Conservation (phyloP, 257 asterid species). For the Lavandula angustifolia region DNA sequence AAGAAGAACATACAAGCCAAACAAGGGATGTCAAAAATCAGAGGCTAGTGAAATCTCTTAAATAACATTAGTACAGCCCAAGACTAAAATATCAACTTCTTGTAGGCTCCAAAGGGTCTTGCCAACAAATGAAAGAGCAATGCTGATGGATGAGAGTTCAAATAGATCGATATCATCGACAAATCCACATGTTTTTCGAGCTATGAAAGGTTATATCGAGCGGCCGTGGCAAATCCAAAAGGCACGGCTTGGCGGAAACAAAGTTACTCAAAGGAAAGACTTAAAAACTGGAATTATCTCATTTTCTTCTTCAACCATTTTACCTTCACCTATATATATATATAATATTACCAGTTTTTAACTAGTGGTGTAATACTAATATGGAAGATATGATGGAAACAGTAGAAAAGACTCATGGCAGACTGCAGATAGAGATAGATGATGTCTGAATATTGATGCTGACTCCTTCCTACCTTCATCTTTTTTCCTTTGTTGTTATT, state of each 20-base stretch:
- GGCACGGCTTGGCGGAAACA: slow-evolving; percentile 37
- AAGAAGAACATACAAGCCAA: not conserved
- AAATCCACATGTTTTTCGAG: slow-evolving; percentile 56
- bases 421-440: too few species aligned
- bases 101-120: slow-evolving; percentile 29
- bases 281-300: slow-evolving; percentile 3
- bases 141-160: too few species aligned
- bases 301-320: too few species aligned
- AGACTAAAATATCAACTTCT: slow-evolving; percentile 34
- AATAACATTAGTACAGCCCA: too few species aligned
- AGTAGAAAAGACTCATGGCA: not conserved
- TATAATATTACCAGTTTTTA: too few species aligned
- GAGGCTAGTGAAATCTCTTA: not conserved
- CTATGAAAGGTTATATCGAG: slow-evolving; percentile 57
- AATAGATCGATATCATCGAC: slow-evolving; percentile 6
- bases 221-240: slow-evolving; percentile 50
- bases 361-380: too few species aligned
- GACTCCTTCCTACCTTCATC: slow-evolving; percentile 13
- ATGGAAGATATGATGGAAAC: not conserved
- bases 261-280: slow-evolving; percentile 40
- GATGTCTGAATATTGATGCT: slow-evolving; percentile 11
- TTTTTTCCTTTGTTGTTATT: too few species aligned
- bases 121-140: too few species aligned
- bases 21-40: not conserved
- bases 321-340: not conserved